Evolutionary conservation across 2,329 filamentous ascomycete genomes (phyloP).

Genomic region (Scopulariopsis brevicaulis): DNA sequence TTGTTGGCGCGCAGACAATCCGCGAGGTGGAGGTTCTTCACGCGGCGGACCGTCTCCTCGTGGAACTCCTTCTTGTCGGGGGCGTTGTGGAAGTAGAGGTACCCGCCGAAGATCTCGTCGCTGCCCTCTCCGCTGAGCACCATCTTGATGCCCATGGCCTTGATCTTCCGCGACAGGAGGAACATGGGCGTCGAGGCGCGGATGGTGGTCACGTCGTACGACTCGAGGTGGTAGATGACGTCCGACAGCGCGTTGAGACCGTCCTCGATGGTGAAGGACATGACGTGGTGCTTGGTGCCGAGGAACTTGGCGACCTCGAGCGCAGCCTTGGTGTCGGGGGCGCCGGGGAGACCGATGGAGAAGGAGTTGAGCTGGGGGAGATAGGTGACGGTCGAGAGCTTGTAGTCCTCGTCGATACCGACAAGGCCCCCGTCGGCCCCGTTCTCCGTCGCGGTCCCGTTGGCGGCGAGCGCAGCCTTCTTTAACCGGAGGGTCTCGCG

Average conservation of each 20-base stretch:
- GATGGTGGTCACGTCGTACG: slow-evolving; percentile 96
- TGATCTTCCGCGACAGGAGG: slow-evolving; percentile 94
- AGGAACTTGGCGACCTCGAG: slow-evolving; percentile 92
- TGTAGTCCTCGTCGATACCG: slow-evolving; percentile 87
- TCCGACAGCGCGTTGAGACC: slow-evolving; percentile 93
- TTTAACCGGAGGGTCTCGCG: slow-evolving; percentile 75
- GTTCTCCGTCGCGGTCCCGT: slow-evolving; percentile 27
- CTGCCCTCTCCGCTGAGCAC: slow-evolving; percentile 93
- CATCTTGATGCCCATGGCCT: slow-evolving; percentile 99
- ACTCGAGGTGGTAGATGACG: slow-evolving; percentile 96
- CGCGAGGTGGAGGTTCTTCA: slow-evolving; percentile 94
- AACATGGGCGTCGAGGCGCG: slow-evolving; percentile 99
- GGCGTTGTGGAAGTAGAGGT: slow-evolving; percentile 95
- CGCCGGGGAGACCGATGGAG: slow-evolving; percentile 89
- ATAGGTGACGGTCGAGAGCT: slow-evolving; percentile 80
- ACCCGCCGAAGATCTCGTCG: slow-evolving; percentile 97
- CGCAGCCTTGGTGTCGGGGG: slow-evolving; percentile 86
- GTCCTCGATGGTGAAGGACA: slow-evolving; percentile 97
- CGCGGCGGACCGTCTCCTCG: slow-evolving; percentile 82
- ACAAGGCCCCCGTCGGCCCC: slow-evolving; percentile 62
- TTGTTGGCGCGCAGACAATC: slow-evolving; percentile 98
- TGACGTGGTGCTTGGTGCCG: slow-evolving; percentile 94
- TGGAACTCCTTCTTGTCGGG: slow-evolving; percentile 90
- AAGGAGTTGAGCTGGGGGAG: slow-evolving; percentile 96
- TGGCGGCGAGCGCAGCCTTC: slow-evolving; percentile 44